Conservation (phyloP, 306 rosid species). For the Inga leiocalycina region DNA sequence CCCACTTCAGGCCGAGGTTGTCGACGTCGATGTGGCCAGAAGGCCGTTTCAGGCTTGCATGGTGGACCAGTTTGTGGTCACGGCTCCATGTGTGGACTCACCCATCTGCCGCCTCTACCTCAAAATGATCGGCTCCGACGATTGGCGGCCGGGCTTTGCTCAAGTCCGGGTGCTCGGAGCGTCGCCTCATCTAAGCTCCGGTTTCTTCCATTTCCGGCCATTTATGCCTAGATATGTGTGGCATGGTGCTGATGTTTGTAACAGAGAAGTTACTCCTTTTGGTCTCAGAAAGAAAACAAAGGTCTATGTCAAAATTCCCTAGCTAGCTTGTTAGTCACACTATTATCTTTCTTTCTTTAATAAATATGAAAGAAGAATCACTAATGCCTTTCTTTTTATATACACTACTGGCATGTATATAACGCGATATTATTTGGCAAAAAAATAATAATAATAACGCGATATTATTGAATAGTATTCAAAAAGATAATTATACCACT, state of each 20-base stretch:
- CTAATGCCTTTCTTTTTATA: neutral
- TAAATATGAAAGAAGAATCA: neutral
- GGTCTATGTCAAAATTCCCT: constrained; percentile 35
- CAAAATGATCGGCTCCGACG: constrained; percentile 62
- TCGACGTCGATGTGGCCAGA: constrained; percentile 60
- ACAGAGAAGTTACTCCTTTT: constrained; percentile 67
- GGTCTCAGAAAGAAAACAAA: constrained; percentile 64
- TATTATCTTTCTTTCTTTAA: neutral
- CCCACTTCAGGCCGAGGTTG: constrained; percentile 54
- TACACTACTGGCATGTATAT: neutral
- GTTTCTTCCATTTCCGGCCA: constrained; percentile 60
- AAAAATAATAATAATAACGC: neutral
- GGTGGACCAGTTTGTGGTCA: constrained; percentile 70
- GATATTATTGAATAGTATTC: neutral
- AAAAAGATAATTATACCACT: no score
- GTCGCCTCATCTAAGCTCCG: constrained; percentile 54
- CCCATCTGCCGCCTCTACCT: constrained; percentile 77
- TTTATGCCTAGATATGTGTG: constrained; percentile 72
- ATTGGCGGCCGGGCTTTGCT: constrained; percentile 81
- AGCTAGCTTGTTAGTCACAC: constrained; percentile 16
- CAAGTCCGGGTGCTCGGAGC: constrained; percentile 53
- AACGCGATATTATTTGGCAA: neutral
- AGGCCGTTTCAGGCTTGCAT: constrained; percentile 82
- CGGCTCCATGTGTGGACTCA: constrained; percentile 60
- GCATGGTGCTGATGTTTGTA: constrained; percentile 78